Percentiles rank a stretch among this genome's conserved stretches.
phyloP scores from a whole-genome alignment of 495 filamentous ascomycete species.

The Penicillium verhagenii region DNA sequence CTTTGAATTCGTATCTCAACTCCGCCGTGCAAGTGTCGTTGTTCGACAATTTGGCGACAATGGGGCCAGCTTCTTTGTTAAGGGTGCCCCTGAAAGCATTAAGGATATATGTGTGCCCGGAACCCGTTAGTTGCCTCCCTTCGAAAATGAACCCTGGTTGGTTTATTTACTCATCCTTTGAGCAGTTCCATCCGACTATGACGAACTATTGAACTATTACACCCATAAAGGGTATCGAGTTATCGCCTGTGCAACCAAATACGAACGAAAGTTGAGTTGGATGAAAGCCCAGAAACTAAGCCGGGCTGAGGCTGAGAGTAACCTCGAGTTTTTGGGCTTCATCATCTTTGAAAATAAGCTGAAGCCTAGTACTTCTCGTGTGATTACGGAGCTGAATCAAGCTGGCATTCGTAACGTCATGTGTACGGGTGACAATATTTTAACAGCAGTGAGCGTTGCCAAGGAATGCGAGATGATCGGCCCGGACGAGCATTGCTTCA shows the following conservation, averaged over 20 bases:
- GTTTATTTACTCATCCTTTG: constrained; percentile 8
- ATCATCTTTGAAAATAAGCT: constrained; percentile 99
- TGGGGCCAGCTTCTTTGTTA: constrained; percentile 84
- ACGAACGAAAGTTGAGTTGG: constrained; percentile 84
- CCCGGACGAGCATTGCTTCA: constrained; percentile 79
- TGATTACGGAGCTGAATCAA: constrained; percentile 78
- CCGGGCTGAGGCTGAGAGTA: constrained; percentile 75
- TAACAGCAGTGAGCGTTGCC: constrained; percentile 95
- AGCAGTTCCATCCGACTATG: constrained; percentile 83
- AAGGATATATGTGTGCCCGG: constrained; percentile 82
- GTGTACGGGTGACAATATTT: constrained; percentile 98
- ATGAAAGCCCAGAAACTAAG: constrained; percentile 92
- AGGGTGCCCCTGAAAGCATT: constrained; percentile 96
- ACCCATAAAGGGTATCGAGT: constrained; percentile 95
- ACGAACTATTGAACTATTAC: constrained; percentile 82
- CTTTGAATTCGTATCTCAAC: constrained; percentile 96
- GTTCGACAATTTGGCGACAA: constrained; percentile 80
- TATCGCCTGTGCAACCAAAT: constrained; percentile 93
- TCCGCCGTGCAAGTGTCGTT: constrained; percentile 89
- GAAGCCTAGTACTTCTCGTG: constrained; percentile 74
- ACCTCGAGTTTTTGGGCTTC: constrained; percentile 86
- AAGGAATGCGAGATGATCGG: constrained; percentile 87
- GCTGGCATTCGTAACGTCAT: constrained; percentile 90
- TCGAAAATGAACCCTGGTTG: neutral
- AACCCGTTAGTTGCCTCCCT: constrained; percentile 53